Percentiles rank a stretch among this genome's conserved stretches.
These are phyloP conservation scores for Acanthamoeba triangularis DNA, from an alignment of 208 protist genomes.

Conservation along the genomic window DNA sequence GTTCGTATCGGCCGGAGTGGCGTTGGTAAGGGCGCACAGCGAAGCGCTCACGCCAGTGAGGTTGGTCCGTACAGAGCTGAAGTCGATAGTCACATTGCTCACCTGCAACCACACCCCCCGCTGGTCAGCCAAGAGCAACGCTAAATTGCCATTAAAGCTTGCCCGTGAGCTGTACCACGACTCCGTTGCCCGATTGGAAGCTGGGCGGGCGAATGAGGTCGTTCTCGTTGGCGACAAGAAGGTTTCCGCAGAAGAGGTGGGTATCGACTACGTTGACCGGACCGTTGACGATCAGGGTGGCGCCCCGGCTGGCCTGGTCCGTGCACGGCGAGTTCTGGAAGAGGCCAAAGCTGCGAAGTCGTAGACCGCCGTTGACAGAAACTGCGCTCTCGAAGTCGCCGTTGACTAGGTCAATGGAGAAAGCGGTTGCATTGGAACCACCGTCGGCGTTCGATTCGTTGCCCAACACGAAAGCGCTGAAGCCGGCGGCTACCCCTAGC, in stretches of 20 bases:
- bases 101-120: background rate
- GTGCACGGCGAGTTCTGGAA: background rate
- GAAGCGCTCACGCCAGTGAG: background rate
- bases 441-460: background rate
- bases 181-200: background rate
- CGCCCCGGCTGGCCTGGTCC: no score
- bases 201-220: background rate
- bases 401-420: background rate
- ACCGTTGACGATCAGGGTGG: background rate
- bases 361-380: background rate
- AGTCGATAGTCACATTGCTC: background rate
- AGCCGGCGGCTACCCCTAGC: background rate
- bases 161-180: background rate
- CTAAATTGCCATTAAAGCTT: no score
- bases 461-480: background rate
- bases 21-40: background rate
- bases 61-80: background rate
- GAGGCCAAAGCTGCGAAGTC: background rate
- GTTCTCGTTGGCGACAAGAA: background rate
- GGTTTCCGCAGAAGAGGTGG: conserved; percentile 2
- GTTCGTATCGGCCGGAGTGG: background rate
- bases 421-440: background rate
- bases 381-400: background rate
- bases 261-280: background rate
- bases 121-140: no score